phyloP scores from a whole-genome alignment of 148 eudicot species.

The Amaranthus hypochondriacus region DNA sequence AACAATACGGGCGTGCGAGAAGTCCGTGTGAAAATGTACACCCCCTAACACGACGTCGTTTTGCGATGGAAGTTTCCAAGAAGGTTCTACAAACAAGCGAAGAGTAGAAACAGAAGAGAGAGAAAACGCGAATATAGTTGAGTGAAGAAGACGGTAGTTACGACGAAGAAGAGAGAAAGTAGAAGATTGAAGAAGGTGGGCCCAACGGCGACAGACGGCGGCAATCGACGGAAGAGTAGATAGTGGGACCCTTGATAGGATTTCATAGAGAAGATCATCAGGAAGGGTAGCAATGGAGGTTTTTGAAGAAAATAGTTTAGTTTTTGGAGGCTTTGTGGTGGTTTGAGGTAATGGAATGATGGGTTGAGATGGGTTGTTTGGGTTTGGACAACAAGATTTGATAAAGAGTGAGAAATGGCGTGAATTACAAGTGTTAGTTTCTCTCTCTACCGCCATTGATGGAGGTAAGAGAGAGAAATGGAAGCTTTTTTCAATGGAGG shows the following conservation, averaged over 20 bases:
- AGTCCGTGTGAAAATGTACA: slow-evolving; percentile 6
- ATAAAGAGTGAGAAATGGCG: slow-evolving; percentile 72
- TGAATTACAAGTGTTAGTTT: slow-evolving; percentile 45
- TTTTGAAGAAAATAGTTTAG: neutral
- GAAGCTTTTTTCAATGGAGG: neutral
- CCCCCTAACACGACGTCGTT: slow-evolving; percentile 19
- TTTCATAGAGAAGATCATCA: slow-evolving; percentile 60
- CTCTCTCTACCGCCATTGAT: neutral
- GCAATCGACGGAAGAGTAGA: slow-evolving; percentile 51
- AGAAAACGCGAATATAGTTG: slow-evolving; percentile 46
- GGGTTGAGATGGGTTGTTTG: slow-evolving; percentile 28
- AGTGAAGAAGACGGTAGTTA: slow-evolving; percentile 32
- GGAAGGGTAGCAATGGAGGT: slow-evolving; percentile 59
- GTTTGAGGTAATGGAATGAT: slow-evolving; percentile 18
- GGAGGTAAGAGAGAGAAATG: slow-evolving; percentile 2
- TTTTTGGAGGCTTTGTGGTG: neutral
- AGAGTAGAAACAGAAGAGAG: slow-evolving; percentile 30
- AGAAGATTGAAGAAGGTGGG: slow-evolving; percentile 48
- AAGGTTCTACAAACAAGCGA: slow-evolving; percentile 25
- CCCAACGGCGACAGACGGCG: slow-evolving; percentile 67
- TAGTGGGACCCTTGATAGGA: slow-evolving; percentile 48
- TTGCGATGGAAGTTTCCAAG: slow-evolving; percentile 33
- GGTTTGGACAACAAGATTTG: slow-evolving; percentile 72
- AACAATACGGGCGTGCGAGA: slow-evolving; percentile 41
- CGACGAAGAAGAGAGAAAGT: slow-evolving; percentile 52